phyloP scores from a whole-genome alignment of 352 stramenopile genomes.

The Thalassiosira delicatula region DNA sequence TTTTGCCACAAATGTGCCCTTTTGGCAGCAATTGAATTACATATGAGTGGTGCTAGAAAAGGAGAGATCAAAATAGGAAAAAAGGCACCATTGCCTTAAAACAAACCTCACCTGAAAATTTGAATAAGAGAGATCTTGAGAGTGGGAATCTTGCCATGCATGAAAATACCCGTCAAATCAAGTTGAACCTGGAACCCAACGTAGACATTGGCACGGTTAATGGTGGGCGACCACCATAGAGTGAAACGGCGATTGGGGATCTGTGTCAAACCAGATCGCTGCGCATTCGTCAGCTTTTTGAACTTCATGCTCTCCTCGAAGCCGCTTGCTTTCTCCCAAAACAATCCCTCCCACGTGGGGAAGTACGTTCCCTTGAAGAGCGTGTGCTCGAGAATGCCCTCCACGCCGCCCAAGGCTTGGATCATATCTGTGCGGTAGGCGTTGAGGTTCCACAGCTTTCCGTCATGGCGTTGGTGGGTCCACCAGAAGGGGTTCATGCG shows the following conservation, averaged over 20 bases:
- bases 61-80: slow-evolving; percentile 1
- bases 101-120: slow-evolving; percentile 76
- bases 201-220: slow-evolving; percentile 99
- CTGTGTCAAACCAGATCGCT: slow-evolving; percentile 99
- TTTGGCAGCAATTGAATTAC: too few species aligned
- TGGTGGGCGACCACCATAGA: slow-evolving; percentile 99
- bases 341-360: slow-evolving; percentile 99
- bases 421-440: slow-evolving; percentile 99
- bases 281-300: slow-evolving; percentile 99
- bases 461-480: slow-evolving; percentile 97
- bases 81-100: neutral
- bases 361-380: slow-evolving; percentile 99
- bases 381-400: slow-evolving; percentile 99
- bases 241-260: slow-evolving; percentile 99
- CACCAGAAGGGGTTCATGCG: slow-evolving; percentile 99
- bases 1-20: slow-evolving; percentile 99
- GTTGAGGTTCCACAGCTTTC: slow-evolving; percentile 99
- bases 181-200: slow-evolving; percentile 99
- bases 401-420: slow-evolving; percentile 97
- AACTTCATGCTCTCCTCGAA: slow-evolving; percentile 90
- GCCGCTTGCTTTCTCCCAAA: slow-evolving; percentile 99
- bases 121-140: slow-evolving; percentile 97
- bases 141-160: slow-evolving; percentile 99
- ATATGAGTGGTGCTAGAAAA: slow-evolving; percentile 85
- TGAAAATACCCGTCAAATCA: slow-evolving; percentile 99